Evolutionary conservation across 2,329 filamentous ascomycete species (phyloP).

Genomic region (Dichotomopilus funicola): DNA sequence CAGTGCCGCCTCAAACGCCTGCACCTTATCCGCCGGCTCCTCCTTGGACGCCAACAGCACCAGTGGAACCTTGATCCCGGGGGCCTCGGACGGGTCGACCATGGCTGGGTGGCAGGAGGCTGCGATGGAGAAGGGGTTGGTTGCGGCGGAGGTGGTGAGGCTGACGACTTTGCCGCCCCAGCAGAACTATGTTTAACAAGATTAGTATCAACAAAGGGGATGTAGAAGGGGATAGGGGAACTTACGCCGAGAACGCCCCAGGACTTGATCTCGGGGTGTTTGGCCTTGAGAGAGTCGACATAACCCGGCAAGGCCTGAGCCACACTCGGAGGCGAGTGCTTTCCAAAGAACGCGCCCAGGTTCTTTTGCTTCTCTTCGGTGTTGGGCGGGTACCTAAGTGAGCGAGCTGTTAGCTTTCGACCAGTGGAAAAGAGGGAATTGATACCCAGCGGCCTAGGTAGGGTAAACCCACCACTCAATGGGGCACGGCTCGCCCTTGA

Average conservation of each 20-base stretch:
- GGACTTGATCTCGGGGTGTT: conserved; percentile 49
- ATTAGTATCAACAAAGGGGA: background rate
- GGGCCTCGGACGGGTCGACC: conserved; percentile 57
- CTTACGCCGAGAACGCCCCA: conserved; percentile 57
- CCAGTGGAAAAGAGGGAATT: background rate
- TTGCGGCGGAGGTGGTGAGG: conserved; percentile 41
- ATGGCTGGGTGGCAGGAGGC: conserved; percentile 54
- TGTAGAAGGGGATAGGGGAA: conserved; percentile 3
- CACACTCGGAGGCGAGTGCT: conserved; percentile 41
- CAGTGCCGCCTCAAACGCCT: conserved; percentile 50
- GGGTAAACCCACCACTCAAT: conserved; percentile 40
- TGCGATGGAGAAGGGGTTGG: conserved; percentile 50
- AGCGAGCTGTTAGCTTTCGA: no score
- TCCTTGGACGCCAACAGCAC: conserved; percentile 60
- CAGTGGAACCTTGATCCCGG: conserved; percentile 54
- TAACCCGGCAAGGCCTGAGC: conserved; percentile 48
- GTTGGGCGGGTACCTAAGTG: conserved; percentile 52
- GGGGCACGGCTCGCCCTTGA: conserved; percentile 62
- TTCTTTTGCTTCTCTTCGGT: conserved; percentile 57
- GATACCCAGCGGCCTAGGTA: background rate
- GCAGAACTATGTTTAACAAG: conserved; percentile 40
- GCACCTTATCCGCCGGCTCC: conserved; percentile 49
- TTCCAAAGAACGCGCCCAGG: conserved; percentile 52
- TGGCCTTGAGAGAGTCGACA: conserved; percentile 44
- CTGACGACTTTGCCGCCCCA: conserved; percentile 65